These are phyloP conservation scores for Aspergillus saccharolyticus DNA, from an alignment of 495 filamentous ascomycete genomes.

Conservation along the genomic window DNA sequence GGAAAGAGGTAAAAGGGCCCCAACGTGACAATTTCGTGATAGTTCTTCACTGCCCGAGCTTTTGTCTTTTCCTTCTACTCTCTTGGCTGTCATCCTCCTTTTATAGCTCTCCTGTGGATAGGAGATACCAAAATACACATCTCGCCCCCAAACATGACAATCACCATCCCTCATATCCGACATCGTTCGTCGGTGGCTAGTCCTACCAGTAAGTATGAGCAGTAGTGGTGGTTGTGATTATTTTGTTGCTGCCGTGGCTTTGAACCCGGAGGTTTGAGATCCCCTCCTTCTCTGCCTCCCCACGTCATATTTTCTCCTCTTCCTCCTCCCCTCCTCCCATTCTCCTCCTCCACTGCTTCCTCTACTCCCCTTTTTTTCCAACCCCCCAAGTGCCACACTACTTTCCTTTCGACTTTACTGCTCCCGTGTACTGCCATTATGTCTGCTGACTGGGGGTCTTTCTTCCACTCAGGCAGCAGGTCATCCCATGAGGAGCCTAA, in stretches of 20 bases:
- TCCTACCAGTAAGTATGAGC: slow-evolving; percentile 18
- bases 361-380: slow-evolving; percentile 1
- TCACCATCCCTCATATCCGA: slow-evolving; percentile 16
- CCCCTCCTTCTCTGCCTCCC: slow-evolving; percentile 2
- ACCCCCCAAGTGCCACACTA: not conserved
- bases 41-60: not conserved
- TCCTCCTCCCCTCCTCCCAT: slow-evolving; percentile 5
- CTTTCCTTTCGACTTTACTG: not conserved
- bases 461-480: slow-evolving; percentile 37
- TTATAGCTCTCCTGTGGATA: not conserved
- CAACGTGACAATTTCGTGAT: not conserved
- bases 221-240: not conserved
- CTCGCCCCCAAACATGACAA: slow-evolving; percentile 14
- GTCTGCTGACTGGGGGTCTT: slow-evolving; percentile 29
- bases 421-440: slow-evolving; percentile 20
- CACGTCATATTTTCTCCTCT: slow-evolving; percentile 19
- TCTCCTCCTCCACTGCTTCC: slow-evolving; percentile 12
- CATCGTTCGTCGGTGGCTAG: slow-evolving; percentile 34
- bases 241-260: slow-evolving; percentile 6
- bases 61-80: not conserved
- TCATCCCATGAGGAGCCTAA: slow-evolving; percentile 50
- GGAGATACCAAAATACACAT: not conserved
- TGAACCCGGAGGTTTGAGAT: not conserved
- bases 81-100: not conserved
- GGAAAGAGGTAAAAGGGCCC: not conserved